Base-by-base conservation (phyloP, 2,329 filamentous ascomycete genomes). In the Microdochium paspali region DNA sequence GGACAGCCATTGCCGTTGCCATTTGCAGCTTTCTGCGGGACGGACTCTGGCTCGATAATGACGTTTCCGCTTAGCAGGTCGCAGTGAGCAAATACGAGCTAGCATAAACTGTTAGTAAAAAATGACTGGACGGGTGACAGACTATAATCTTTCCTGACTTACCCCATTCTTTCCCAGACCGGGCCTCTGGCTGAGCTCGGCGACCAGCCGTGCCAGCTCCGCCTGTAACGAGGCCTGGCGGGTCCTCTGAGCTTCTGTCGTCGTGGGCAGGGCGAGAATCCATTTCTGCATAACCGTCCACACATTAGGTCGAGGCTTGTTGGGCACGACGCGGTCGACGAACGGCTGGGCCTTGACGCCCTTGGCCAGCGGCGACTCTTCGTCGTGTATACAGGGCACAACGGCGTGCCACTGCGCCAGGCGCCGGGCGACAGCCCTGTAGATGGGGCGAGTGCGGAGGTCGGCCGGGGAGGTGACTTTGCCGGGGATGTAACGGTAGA, bases 271-370 rank as follows among this genome's bases (percentile, higher is more conserved):
- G 32, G 88, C 91, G 56, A 84, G 71, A 49, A 96, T 89, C 93
- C 93, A 98, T 68, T 90, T 94, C 64, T 95, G 89, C 77, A 96
- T 86, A 28, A 94, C 90, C 6, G 87, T 89, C 93, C 93, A 98
- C 48, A 95, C 71, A 63, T 94, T 96, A 18, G 90, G 87, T n/a
- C 80, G 74, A 4, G 83, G 82, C 60, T 84, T 88, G 51, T 80
- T 80, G 43, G 80, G 80, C 21, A 80, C 80, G 42, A 77, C 70
- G 50, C 67, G 66, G 52, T 72, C 67, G 50, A 77, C 72, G 44
- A 66, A 64, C 46, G 65, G 58, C 58, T 73, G 59, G 51, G 66
- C 55, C 50, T 60, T 49, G 50, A 58, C 48, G 53, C 60, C 59
- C 45, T 58, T 52, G 46, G 56, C 42, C 42, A 26, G 13, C 15